phyloP scores from a whole-genome alignment of 768 basidiomycete species.

The Crepidotus variabilis region DNA sequence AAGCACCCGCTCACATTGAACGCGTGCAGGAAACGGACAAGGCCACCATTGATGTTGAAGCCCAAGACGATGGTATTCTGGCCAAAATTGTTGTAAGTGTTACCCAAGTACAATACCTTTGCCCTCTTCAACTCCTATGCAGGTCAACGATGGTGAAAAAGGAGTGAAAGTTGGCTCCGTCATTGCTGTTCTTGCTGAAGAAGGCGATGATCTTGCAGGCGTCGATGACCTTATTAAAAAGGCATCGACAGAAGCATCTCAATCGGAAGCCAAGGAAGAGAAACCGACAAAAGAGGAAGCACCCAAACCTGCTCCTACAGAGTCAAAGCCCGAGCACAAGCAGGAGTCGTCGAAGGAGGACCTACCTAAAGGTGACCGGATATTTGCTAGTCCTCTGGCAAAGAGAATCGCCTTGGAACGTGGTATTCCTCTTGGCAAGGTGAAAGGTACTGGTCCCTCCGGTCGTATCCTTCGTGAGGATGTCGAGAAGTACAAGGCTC shows the following conservation, averaged over 20 bases:
- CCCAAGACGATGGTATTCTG: conserved; percentile 94
- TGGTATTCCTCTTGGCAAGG: conserved; percentile 83
- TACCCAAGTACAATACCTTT: not conserved
- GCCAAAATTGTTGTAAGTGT: conserved; percentile 91
- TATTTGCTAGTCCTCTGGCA: conserved; percentile 94
- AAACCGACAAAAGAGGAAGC: conserved; percentile 15
- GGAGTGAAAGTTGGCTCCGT: conserved; percentile 79
- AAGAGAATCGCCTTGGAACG: conserved; percentile 96
- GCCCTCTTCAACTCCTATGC: conserved; percentile 4
- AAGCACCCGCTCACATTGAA: conserved; percentile 8
- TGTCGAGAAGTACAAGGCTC: conserved; percentile 81
- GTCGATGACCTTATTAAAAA: conserved; percentile 71
- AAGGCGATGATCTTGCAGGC: conserved; percentile 90
- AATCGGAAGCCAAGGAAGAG: conserved; percentile 37
- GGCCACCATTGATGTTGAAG: conserved; percentile 99
- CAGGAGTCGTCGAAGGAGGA: conserved; percentile 40
- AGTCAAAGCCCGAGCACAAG: conserved; percentile 23
- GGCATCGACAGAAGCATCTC: conserved; percentile 38
- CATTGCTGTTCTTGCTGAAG: conserved; percentile 91
- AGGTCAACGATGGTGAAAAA: conserved; percentile 87
- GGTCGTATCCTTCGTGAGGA: conserved; percentile 95
- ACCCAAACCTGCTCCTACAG: conserved; percentile 19
- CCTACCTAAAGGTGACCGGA: conserved; percentile 66
- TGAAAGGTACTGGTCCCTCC: conserved; percentile 92
- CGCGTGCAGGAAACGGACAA: conserved; percentile 93